Evolutionary conservation across 306 rosid genomes (phyloP).

Genomic region (Cajanus cajan): DNA sequence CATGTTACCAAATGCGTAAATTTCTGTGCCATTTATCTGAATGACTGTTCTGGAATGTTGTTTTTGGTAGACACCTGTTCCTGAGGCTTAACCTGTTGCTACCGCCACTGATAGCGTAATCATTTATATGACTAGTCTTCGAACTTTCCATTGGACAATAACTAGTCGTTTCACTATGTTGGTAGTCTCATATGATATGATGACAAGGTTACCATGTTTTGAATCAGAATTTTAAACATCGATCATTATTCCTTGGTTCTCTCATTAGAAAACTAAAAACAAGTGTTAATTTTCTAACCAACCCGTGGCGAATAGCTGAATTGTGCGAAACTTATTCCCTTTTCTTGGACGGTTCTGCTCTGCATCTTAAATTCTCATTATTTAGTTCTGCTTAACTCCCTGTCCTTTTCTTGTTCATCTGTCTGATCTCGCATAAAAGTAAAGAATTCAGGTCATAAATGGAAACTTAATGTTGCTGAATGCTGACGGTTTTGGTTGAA

Average conservation of each 20-base stretch:
- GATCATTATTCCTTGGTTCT: background rate
- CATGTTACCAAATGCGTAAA: conserved; percentile 31
- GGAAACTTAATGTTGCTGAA: too few relatives aligned
- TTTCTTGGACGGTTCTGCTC: background rate
- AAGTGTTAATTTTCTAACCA: background rate
- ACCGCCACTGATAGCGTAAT: conserved; percentile 16
- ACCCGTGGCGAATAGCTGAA: background rate
- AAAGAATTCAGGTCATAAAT: background rate
- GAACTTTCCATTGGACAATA: background rate
- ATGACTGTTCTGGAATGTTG: conserved; percentile 26
- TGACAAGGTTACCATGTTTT: background rate
- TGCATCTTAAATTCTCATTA: background rate
- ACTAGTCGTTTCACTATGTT: conserved; percentile 1
- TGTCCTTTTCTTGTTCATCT: background rate
- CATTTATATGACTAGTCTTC: conserved; percentile 9
- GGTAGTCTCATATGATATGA: background rate
- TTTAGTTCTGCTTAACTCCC: background rate
- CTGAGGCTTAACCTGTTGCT: conserved; percentile 7
- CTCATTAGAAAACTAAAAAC: background rate
- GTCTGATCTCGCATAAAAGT: background rate
- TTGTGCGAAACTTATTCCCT: background rate
- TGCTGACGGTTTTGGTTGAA: background rate
- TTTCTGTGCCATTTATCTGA: conserved; percentile 32
- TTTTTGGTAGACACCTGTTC: conserved; percentile 18
- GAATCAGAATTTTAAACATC: background rate